Conservation (phyloP, 2,329 filamentous ascomycete genomes). For the Monosporascus sp. region DNA sequence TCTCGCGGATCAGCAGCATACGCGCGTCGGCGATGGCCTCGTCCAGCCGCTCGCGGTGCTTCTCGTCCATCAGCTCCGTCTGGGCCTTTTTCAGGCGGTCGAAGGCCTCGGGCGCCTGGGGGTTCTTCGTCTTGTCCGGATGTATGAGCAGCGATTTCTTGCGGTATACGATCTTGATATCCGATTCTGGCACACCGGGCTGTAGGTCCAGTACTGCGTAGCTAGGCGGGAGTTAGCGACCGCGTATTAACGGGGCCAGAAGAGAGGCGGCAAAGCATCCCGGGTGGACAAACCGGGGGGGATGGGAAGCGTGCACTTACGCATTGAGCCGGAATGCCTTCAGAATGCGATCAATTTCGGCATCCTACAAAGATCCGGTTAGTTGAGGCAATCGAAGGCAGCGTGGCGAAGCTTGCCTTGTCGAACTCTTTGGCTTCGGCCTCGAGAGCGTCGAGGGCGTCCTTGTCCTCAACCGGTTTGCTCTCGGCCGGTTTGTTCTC, state of each 20-base stretch:
- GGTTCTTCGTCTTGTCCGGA: constrained; percentile 94
- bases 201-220: constrained; percentile 95
- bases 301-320: constrained; percentile 28
- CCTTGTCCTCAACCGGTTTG: constrained; percentile 50
- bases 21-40: constrained; percentile 95
- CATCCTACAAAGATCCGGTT: constrained; percentile 57
- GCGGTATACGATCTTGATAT: constrained; percentile 92
- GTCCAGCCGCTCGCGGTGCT: constrained; percentile 78
- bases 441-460: constrained; percentile 76
- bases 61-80: constrained; percentile 87
- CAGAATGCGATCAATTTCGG: constrained; percentile 90
- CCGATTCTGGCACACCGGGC: constrained; percentile 88
- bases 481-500: constrained; percentile 27
- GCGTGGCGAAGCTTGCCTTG: constrained; percentile 53
- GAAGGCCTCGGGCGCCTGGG: constrained; percentile 87
- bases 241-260: neutral
- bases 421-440: constrained; percentile 84
- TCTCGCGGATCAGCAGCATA: constrained; percentile 88
- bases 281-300: neutral
- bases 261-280: no score
- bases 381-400: constrained; percentile 7
- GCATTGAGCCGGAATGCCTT: constrained; percentile 75
- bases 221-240: constrained; percentile 32
- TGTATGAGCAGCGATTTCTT: constrained; percentile 99
- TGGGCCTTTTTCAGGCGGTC: constrained; percentile 95